Conservation (phyloP, 352 stramenopile species). For the Phytophthora europaea region DNA sequence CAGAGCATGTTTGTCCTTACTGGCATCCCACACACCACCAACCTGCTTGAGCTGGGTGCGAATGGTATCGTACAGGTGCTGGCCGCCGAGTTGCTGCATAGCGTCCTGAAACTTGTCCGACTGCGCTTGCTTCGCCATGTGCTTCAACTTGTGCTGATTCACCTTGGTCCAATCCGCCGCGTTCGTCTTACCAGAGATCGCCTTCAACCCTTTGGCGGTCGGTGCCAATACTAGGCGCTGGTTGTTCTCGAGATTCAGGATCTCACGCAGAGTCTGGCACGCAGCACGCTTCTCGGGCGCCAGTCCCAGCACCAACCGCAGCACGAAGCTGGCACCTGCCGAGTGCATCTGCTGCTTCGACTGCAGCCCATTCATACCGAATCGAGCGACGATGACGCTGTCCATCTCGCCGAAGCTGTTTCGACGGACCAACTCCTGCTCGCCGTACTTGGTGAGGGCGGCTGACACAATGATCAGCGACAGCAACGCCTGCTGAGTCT, state of each 20-base stretch:
- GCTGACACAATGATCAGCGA: conserved; percentile 28
- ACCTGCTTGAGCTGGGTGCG: conserved; percentile 21
- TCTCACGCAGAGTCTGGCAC: conserved; percentile 22
- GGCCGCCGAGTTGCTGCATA: conserved; percentile 27
- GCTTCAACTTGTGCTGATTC: conserved; percentile 5
- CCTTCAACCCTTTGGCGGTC: conserved; percentile 9
- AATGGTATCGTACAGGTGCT: conserved; percentile 30
- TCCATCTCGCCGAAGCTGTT: conserved; percentile 34
- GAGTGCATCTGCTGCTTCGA: conserved; percentile 25
- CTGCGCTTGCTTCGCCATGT: conserved; percentile 27
- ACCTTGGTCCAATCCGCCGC: conserved; percentile 11
- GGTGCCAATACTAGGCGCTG: conserved; percentile 6
- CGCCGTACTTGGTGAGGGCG: conserved; percentile 28
- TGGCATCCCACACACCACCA: conserved; percentile 18
- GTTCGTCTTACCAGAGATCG: neutral
- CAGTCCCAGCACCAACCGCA: conserved; percentile 22
- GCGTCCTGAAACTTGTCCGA: conserved; percentile 33
- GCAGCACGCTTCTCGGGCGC: conserved; percentile 29
- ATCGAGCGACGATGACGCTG: conserved; percentile 18
- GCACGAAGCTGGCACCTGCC: conserved; percentile 16
- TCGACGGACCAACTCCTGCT: conserved; percentile 19
- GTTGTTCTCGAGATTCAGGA: conserved; percentile 16
- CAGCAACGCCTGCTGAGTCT: conserved; percentile 17
- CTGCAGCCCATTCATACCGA: conserved; percentile 14
- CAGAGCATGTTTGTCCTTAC: conserved; percentile 24